Evolutionary conservation across 108 stramenopile genomes (phyloP).

Genomic region (Bacterosira constricta): DNA sequence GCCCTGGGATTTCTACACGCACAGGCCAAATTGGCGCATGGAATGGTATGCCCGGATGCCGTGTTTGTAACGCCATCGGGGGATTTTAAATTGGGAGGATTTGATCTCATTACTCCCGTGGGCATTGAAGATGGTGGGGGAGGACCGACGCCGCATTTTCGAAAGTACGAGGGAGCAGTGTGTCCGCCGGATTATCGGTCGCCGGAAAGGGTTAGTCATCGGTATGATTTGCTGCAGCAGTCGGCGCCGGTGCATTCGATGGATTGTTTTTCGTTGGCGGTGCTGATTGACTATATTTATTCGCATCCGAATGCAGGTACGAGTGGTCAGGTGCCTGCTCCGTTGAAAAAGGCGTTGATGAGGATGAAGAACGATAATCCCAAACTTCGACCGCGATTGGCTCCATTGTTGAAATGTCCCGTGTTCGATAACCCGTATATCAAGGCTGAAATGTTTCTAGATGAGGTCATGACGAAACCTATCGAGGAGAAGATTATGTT

Average conservation of each 20-base stretch:
- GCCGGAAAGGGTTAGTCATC: constrained; percentile 70
- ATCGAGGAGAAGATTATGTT: constrained; percentile 75
- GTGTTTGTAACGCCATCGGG: constrained; percentile 83
- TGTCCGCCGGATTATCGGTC: constrained; percentile 74
- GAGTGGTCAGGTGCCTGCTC: constrained; percentile 53
- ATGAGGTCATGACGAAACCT: constrained; percentile 75
- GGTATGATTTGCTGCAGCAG: constrained; percentile 62
- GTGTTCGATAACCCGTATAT: constrained; percentile 81
- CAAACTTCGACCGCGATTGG: constrained; percentile 71
- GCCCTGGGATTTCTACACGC: constrained; percentile 76
- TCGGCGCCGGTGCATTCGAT: constrained; percentile 72
- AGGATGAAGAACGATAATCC: constrained; percentile 73
- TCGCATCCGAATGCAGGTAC: constrained; percentile 59
- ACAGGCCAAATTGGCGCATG: constrained; percentile 82
- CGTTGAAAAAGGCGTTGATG: constrained; percentile 75
- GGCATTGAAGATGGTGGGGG: constrained; percentile 56
- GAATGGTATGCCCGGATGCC: constrained; percentile 64
- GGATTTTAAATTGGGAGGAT: constrained; percentile 88
- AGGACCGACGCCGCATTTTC: constrained; percentile 71
- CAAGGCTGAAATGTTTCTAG: constrained; percentile 63
- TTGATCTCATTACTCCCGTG: constrained; percentile 63
- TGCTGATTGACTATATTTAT: constrained; percentile 73
- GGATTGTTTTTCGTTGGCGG: constrained; percentile 75
- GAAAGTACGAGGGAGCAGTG: constrained; percentile 57
- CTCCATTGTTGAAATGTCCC: constrained; percentile 81